phyloP scores from a whole-genome alignment of 345 rosid species.

The Populus deltoides region DNA sequence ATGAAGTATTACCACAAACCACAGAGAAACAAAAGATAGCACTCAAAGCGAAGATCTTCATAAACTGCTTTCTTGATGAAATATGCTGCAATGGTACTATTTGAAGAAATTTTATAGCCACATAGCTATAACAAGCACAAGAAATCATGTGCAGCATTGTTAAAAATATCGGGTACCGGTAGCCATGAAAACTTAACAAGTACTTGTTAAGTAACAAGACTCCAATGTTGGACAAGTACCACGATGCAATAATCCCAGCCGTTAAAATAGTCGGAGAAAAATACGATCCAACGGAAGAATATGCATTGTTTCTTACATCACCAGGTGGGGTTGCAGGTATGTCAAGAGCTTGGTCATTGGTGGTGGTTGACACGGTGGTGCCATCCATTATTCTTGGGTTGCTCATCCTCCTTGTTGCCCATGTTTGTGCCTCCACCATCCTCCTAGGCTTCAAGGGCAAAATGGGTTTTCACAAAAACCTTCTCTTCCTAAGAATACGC shows the following conservation, averaged over 20 bases:
- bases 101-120: slow-evolving; percentile 64
- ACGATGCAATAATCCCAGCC: slow-evolving; percentile 72
- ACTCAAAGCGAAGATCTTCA: slow-evolving; percentile 76
- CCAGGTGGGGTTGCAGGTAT: slow-evolving; percentile 90
- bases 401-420: slow-evolving; percentile 99
- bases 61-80: slow-evolving; percentile 64
- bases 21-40: slow-evolving; percentile 91
- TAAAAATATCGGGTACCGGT: slow-evolving; percentile 83
- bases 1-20: slow-evolving; percentile 90
- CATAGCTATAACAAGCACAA: slow-evolving; percentile 74
- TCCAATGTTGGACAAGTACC: slow-evolving; percentile 94
- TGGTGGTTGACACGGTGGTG: slow-evolving; percentile 31
- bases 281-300: slow-evolving; percentile 38
- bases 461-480: slow-evolving; percentile 10
- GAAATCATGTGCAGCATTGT: slow-evolving; percentile 95
- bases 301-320: slow-evolving; percentile 45
- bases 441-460: slow-evolving; percentile 6
- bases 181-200: slow-evolving; percentile 87
- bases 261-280: slow-evolving; percentile 60
- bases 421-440: slow-evolving; percentile 98
- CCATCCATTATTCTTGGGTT: slow-evolving; percentile 56
- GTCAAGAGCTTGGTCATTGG: slow-evolving; percentile 46
- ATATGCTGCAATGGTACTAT: slow-evolving; percentile 86
- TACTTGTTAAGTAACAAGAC: slow-evolving; percentile 93
- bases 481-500: neutral